Percentiles rank a stretch among this genome's conserved stretches.
Evolutionary conservation across 305 asterid species (phyloP).

Genomic region (Fraxinus velutina): DNA sequence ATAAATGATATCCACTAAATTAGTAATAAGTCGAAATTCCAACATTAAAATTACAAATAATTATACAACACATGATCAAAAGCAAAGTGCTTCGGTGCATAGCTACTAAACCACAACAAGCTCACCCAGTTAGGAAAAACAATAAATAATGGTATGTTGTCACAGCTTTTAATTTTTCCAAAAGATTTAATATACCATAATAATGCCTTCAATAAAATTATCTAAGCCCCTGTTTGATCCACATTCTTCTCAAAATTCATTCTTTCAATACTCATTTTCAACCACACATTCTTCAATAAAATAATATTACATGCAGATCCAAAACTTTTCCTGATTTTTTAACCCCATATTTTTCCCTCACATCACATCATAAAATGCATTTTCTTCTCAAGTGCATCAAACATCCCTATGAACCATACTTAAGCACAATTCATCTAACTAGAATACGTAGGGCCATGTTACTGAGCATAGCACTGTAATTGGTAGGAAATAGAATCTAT

Average conservation of each 20-base stretch:
- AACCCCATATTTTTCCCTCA: not conserved
- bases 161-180: not conserved
- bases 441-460: not conserved
- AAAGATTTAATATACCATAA: not conserved
- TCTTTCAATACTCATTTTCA: not conserved
- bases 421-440: not conserved
- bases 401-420: not conserved
- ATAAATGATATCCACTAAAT: not conserved
- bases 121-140: not conserved
- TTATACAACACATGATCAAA: not conserved
- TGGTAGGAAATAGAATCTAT: not conserved
- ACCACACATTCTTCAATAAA: no score
- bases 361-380: not conserved
- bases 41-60: not conserved
- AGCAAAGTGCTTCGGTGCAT: not conserved
- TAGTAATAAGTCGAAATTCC: not conserved
- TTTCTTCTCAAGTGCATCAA: not conserved
- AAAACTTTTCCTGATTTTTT: no score
- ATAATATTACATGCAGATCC: no score
- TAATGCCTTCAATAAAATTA: not conserved
- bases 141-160: not conserved
- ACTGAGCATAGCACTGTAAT: not conserved
- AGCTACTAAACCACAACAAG: not conserved
- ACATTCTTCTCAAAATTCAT: not conserved
- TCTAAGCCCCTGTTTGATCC: not conserved